Evolutionary conservation across 352 stramenopile species (phyloP).

Genomic region (Pythium phragmiticola): DNA sequence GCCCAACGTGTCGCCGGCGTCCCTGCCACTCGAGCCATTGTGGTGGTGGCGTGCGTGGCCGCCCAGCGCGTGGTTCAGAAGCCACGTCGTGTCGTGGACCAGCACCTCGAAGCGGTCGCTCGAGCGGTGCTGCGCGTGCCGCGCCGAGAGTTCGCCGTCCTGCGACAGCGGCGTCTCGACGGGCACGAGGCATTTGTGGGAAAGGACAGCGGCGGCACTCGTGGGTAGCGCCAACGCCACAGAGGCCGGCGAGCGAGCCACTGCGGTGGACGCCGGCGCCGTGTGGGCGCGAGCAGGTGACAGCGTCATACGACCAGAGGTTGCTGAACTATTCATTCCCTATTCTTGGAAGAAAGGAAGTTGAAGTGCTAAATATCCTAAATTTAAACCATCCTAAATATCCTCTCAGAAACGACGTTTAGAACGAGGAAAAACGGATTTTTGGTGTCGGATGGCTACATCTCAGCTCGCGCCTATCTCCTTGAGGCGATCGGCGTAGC

Average conservation of each 20-base stretch:
- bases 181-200: constrained; percentile 18
- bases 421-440: background rate
- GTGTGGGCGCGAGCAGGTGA: background rate
- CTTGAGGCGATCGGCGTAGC: constrained; percentile 96
- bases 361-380: background rate
- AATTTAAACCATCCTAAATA: background rate
- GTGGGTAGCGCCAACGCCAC: background rate
- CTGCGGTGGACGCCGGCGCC: background rate
- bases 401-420: background rate
- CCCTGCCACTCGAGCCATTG: no score
- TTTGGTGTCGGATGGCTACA: background rate
- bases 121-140: constrained; percentile 25
- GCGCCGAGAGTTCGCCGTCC: constrained; percentile 33
- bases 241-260: background rate
- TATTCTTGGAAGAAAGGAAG: background rate
- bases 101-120: constrained; percentile 24
- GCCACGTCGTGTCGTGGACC: constrained; percentile 34
- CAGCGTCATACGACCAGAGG: background rate
- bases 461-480: constrained; percentile 50
- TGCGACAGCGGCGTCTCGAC: constrained; percentile 23
- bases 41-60: background rate
- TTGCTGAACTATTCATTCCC: background rate
- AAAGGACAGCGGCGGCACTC: no score
- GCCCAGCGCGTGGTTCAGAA: constrained; percentile 31
- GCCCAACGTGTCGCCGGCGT: no score